Conservation (phyloP, 2,329 filamentous ascomycete species). For the Beauveria rudraprayagi region DNA sequence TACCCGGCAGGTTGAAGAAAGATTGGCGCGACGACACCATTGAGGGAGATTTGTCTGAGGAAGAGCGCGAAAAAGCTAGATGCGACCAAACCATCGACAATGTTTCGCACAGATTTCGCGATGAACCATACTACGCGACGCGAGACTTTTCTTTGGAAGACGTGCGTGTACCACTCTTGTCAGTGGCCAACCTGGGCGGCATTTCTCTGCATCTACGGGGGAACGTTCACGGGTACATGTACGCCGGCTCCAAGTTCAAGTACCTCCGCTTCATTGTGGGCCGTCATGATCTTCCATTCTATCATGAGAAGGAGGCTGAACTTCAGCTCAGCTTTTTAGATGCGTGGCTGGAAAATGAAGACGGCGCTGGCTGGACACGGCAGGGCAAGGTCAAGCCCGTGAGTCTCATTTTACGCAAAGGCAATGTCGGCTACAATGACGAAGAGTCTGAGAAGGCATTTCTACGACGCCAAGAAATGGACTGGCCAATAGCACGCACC, state of each 20-base stretch:
- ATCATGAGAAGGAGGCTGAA: too few species aligned
- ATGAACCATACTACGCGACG: constrained; percentile 55
- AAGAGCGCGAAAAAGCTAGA: constrained; percentile 41
- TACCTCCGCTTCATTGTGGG: too few species aligned
- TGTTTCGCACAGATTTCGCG: constrained; percentile 45
- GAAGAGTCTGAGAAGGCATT: too few species aligned
- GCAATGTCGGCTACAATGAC: too few species aligned
- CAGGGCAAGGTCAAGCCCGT: too few species aligned
- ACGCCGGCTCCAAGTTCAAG: too few species aligned
- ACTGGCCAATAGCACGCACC: constrained; percentile 61
- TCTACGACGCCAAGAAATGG: constrained; percentile 44
- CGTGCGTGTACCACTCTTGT: constrained; percentile 59
- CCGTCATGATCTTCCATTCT: too few species aligned
- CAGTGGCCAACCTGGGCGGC: constrained; percentile 64
- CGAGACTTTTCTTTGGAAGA: constrained; percentile 58
- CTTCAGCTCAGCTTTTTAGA: too few species aligned
- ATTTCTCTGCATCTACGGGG: constrained; percentile 30
- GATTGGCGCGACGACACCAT: constrained; percentile 50
- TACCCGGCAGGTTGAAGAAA: constrained; percentile 9
- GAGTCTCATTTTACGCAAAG: too few species aligned
- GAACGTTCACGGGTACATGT: too few species aligned
- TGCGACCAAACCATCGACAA: constrained; percentile 28
- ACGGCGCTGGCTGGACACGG: too few species aligned
- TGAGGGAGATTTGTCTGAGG: constrained; percentile 49
- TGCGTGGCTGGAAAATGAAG: too few species aligned